Evolutionary conservation across 2,329 filamentous ascomycete species (phyloP), one percentile per base, ranked within the genome.

Genomic region (Seiridium unicorne): DNA sequence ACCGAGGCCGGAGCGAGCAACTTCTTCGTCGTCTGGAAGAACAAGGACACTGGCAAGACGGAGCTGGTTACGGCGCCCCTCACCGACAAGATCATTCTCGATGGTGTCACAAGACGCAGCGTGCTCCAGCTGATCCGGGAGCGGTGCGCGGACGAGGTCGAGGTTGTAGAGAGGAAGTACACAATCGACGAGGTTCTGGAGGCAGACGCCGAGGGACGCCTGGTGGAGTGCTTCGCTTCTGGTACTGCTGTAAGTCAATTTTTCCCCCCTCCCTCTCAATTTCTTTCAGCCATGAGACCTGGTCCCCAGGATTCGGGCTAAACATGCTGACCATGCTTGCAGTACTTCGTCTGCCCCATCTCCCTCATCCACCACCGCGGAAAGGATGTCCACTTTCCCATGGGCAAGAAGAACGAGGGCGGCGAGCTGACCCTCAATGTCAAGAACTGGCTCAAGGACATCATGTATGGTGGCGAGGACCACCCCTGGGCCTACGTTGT

Each of bases 1-100:
- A 97, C 93, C 2, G 93, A 97, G 79, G 93, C 93, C 2, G 93
- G 93, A 4, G 93, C 92, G 10, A 91, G 87, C 70, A 97, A 97
- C 77, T 97, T 97, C 78, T 96, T 97, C 70, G 81, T 96, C 6
- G 80, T 97, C 10, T 93, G 90, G 91, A 84, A 81, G 71, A 84
- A 82, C 51, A 84, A 81, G 72, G 84, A 88, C 66, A 76, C 73
- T 0, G 87, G 84, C 6, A 83, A 80, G 68, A 70, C 84, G 32
- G 83, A 95, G 79, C 81, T 97, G 38, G 81, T 97, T 59, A 97
- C 93, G 2, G 92, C 93, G 2, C 91, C 92, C 7, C 77, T 97
- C 48, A 89, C 90, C 60, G 91, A 92, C 70, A 87, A 89, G 70
- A 83, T 97, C 62, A 96, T 97, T 66, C 82, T 97, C 3, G 90